These are phyloP conservation scores for Canna indica DNA, from an alignment of 176 grass and related monocot genomes.

Conservation along the genomic window DNA sequence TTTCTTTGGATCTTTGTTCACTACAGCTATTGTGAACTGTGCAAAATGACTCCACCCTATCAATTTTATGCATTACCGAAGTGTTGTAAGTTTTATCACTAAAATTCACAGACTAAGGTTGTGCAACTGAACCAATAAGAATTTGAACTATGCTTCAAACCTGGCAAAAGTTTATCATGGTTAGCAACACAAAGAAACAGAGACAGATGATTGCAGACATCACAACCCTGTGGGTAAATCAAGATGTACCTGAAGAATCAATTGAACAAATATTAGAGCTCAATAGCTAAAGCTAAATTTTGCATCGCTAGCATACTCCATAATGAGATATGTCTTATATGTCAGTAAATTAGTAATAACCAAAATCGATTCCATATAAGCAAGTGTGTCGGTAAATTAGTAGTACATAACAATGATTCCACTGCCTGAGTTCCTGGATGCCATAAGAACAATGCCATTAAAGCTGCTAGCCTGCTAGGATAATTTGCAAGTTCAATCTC, in stretches of 20 bases:
- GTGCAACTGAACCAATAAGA: slow-evolving; percentile 10
- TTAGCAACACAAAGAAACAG: slow-evolving; percentile 98
- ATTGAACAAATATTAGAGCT: background rate
- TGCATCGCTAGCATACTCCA: no score
- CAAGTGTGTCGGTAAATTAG: background rate
- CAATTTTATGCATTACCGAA: slow-evolving; percentile 31
- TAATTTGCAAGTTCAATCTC: background rate
- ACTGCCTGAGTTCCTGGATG: background rate
- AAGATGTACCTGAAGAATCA: slow-evolving; percentile 83
- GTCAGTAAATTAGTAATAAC: no score
- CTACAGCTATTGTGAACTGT: slow-evolving; percentile 97
- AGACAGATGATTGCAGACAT: slow-evolving; percentile 94
- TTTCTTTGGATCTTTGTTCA: slow-evolving; percentile 99
- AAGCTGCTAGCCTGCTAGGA: background rate
- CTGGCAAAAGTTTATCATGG: slow-evolving; percentile 93
- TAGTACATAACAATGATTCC: background rate
- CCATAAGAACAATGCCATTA: background rate
- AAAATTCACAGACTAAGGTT: slow-evolving; percentile 12
- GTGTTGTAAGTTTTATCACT: slow-evolving; percentile 9
- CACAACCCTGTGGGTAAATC: slow-evolving; percentile 98
- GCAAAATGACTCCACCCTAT: slow-evolving; percentile 98
- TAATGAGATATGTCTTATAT: no score
- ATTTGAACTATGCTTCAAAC: slow-evolving; percentile 32
- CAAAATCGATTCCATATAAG: background rate
- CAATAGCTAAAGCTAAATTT: background rate